Conservation (phyloP, 2,329 filamentous ascomycete genomes). For the Tetracladium maxilliforme region DNA sequence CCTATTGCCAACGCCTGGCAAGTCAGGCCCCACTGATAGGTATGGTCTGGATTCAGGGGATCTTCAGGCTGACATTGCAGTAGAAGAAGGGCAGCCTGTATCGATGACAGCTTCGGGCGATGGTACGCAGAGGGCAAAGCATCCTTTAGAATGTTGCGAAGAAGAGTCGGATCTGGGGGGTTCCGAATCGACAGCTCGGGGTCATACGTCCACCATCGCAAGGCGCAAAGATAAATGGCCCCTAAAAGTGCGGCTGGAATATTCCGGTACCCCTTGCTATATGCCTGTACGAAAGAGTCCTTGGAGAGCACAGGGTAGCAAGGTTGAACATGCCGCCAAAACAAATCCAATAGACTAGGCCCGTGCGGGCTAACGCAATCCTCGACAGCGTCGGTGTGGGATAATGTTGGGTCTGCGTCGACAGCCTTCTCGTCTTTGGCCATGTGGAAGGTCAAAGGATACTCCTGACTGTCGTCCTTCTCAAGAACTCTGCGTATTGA, state of each 20-base stretch:
- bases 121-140: conserved; percentile 31
- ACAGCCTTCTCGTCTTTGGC: no score
- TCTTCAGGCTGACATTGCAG: conserved; percentile 24
- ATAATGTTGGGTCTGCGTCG: no score
- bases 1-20: conserved; percentile 35
- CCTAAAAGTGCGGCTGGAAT: conserved; percentile 44
- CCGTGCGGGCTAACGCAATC: conserved; percentile 12
- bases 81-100: conserved; percentile 37
- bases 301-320: conserved; percentile 38
- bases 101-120: conserved; percentile 36
- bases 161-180: conserved; percentile 21
- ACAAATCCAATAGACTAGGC: conserved; percentile 10
- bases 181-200: conserved; percentile 28
- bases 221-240: conserved; percentile 45
- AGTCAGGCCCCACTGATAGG: conserved; percentile 16
- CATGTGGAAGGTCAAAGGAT: no score
- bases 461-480: no score
- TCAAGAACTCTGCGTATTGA: no score
- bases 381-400: conserved; percentile 16
- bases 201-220: conserved; percentile 46
- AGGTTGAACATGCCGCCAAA: conserved; percentile 28
- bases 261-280: conserved; percentile 37
- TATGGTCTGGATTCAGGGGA: conserved; percentile 1
- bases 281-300: conserved; percentile 46
- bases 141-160: conserved; percentile 22